phyloP scores from a whole-genome alignment of 306 rosid species.

The Vachellia collinsii region DNA sequence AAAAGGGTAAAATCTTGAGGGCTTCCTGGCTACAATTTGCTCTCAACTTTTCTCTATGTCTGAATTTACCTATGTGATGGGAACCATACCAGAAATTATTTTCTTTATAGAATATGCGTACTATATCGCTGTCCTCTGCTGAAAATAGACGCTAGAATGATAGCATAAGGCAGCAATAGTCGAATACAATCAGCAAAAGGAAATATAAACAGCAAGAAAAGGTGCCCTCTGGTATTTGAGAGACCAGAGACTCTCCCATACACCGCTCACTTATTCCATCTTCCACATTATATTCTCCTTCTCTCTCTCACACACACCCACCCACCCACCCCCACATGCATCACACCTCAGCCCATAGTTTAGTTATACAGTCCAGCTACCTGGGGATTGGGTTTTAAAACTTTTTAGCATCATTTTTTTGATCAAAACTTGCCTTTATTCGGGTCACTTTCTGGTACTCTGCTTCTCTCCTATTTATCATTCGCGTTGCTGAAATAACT shows the following conservation, averaged over 20 bases:
- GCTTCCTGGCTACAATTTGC: not conserved
- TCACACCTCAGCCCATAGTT: not conserved
- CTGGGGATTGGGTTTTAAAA: not conserved
- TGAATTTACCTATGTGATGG: not conserved
- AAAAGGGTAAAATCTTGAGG: not conserved
- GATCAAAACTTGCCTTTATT: too few species aligned
- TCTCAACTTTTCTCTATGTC: not conserved
- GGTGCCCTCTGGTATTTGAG: not conserved
- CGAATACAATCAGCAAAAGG: not conserved
- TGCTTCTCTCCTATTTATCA: not conserved
- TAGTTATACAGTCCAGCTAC: not conserved
- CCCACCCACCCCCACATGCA: too few species aligned
- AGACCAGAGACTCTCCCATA: not conserved
- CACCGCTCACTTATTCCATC: not conserved
- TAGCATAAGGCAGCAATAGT: not conserved
- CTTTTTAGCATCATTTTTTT: not conserved
- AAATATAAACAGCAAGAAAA: not conserved
- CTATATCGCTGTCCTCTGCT: not conserved
- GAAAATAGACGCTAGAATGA: not conserved
- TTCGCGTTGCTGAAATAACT: not conserved
- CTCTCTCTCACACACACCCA: not conserved
- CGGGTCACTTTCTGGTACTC: not conserved
- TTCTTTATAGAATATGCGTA: not conserved
- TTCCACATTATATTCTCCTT: too few species aligned
- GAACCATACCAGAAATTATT: not conserved